Evolutionary conservation across 129 eudicot genomes (phyloP), one percentile per base, ranked within the genome.

Genomic region (Escallonia herrerae): DNA sequence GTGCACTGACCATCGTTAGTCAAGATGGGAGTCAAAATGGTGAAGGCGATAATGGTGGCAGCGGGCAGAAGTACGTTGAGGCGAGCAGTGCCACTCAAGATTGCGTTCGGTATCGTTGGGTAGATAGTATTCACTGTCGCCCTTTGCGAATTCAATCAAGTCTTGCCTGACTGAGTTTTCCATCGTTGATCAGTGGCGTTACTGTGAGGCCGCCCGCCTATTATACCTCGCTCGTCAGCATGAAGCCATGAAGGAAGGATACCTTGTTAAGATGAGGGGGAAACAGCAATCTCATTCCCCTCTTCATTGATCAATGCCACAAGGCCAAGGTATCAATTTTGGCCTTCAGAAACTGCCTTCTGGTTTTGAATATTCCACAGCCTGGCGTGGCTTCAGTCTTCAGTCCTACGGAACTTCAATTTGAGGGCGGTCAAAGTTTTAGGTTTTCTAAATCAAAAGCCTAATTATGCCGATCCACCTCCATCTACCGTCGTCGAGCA

Each of bases 1-100:
- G 43, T 70, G 74, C 87, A 78, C 40, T 68, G 64, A 40, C 87
- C 83, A 12, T 82, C 65, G 43, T 78, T 71, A 38, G 83, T 78
- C 1, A 82, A 61, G 55, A 78, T 43, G 4, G 83, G 87, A 37
- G 78, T 52, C 22, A 82, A 78, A 50, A 82, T 67, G 77, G 87
- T 67, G 81, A 82, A 78, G 44, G 79, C 73, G 3, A 82, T 73
- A 57, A 82, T 75, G 43, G 81, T 78, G 49, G 72, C 68, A 4
- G 78, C 63, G 8, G 83, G 87, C 7, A 78, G 37, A 50, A 82
- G 81, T 48, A 72, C 73, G 39, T 82, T 82, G 73, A 82, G 83
- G 22, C 83, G 81, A 15, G 83, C 87, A 0, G 81, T 68, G 66
- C 83, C 83, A 14, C 83, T 71, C 48, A 82, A 55, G 54, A 76